Conservation (phyloP, 208 protist species). For the Leishmania gerbilli region DNA sequence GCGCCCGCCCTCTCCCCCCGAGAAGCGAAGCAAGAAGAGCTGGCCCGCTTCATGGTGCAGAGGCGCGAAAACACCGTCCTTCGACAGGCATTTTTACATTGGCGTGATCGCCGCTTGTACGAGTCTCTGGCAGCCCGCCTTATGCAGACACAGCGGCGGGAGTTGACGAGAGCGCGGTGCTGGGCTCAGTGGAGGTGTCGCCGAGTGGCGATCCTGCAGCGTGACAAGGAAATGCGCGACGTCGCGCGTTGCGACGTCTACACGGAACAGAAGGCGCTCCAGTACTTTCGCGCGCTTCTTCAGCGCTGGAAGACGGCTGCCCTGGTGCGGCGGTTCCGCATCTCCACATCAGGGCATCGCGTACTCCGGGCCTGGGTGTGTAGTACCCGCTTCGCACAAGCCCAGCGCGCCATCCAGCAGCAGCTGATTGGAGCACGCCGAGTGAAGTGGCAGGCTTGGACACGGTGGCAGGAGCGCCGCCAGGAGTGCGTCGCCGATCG, state of each 20-base stretch:
- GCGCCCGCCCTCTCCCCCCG: neutral
- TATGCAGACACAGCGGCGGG: conserved; percentile 3
- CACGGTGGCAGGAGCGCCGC: conserved; percentile 14
- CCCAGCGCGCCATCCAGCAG: conserved; percentile 13
- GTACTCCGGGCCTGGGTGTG: conserved; percentile 17
- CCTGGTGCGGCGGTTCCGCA: conserved; percentile 13
- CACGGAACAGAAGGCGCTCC: conserved; percentile 26
- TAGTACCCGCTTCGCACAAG: conserved; percentile 1
- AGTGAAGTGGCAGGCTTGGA: conserved; percentile 14
- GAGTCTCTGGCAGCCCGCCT: conserved; percentile 31
- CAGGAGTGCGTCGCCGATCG: conserved; percentile 10
- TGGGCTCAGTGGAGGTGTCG: conserved; percentile 35
- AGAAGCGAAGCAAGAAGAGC: conserved; percentile 3
- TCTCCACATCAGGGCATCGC: conserved; percentile 20
- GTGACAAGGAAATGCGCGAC: conserved; percentile 18
- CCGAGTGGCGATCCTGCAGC: neutral
- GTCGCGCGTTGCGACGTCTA: conserved; percentile 31
- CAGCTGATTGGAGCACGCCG: conserved; percentile 2
- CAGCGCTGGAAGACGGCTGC: conserved; percentile 22
- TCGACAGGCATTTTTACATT: conserved; percentile 24
- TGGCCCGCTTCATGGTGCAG: neutral
- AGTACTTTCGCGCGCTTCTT: conserved; percentile 19
- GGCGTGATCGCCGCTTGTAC: conserved; percentile 47
- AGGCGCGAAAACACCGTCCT: neutral
- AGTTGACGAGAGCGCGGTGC: conserved; percentile 10